Evolutionary conservation across 1,284 basidiomycete genomes (phyloP), one percentile per base, ranked within the genome.

Genomic region (Dichomitus squalens): DNA sequence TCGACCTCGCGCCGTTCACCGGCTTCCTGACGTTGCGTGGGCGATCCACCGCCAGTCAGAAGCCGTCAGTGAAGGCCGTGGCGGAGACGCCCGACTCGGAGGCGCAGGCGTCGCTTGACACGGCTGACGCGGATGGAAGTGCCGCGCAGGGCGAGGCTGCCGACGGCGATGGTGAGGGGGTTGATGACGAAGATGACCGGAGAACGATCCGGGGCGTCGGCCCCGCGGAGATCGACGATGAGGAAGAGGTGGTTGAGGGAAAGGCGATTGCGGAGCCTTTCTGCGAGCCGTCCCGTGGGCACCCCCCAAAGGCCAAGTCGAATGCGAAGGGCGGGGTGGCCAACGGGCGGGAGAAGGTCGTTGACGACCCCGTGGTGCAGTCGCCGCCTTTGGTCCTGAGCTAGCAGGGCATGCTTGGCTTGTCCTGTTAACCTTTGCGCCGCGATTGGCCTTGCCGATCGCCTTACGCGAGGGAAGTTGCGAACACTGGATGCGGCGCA

Each of bases 1-100:
- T 88, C 65, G 84, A 80, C 61, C 77, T 89, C 64, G 79, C 83
- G 55, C 85, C 85, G 16, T 76, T 89, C 35, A 76, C 86, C 25
- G 86, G 83, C 23, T 86, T 90, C 67, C 41, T 63, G 52, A 57
- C 55, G 27, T 76, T 88, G 49, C 81, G 86, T 34, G 74, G 79
- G 35, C 81, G 85, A 43, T 79, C 86, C 66, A 79, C 85, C 21
- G 81, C 83, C 11, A 70, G 66, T 52, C 61, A 69, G 44, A 68
- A 67, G 49, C 65, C 69, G 43, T 53, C 68, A 8, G 60, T 64
- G 14, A 70, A 68, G 53, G 60, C 64, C 7, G 69, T 68, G 20
- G 62, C 62, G 34, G 65, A 67, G 57, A 51, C 55, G 48, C 51
- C 58, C 21, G 61, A 63, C 11, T 25, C 49, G 21, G 61, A 58